These are phyloP conservation scores for Mortierella sp. DNA, from an alignment of 371 early-diverging fungal species.

Conservation along the genomic window DNA sequence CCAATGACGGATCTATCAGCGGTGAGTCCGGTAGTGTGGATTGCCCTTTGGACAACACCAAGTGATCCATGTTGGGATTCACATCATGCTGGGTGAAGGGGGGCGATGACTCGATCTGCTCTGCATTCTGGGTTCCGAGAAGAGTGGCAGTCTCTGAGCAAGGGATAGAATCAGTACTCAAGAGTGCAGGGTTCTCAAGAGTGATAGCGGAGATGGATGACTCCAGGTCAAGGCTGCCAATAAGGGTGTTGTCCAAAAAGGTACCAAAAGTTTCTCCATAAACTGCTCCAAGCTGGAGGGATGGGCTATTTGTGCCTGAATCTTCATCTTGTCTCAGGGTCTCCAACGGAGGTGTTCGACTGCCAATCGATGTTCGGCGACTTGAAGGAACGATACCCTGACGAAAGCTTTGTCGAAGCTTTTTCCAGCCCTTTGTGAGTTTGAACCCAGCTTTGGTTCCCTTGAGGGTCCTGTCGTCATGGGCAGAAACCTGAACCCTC, in stretches of 20 bases:
- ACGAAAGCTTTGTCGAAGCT: constrained; percentile 24
- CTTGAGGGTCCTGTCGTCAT: not conserved
- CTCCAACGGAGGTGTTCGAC: constrained; percentile 6
- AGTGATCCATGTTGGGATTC: not conserved
- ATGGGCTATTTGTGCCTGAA: not conserved
- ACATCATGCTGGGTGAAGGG: not conserved
- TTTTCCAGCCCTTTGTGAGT: constrained; percentile 30
- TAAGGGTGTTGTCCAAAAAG: not conserved
- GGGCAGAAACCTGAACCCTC: too few relatives aligned
- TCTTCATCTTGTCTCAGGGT: not conserved
- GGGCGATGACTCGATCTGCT: not conserved
- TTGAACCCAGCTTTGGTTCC: constrained; percentile 18
- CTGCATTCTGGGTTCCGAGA: constrained; percentile 5
- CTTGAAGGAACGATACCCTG: constrained; percentile 1
- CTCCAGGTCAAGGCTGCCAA: too few relatives aligned
- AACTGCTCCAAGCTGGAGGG: constrained; percentile 3
- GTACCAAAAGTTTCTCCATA: constrained; percentile 17
- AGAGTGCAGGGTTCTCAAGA: too few relatives aligned
- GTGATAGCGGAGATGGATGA: not conserved
- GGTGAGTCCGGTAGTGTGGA: too few relatives aligned
- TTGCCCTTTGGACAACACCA: not conserved
- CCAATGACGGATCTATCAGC: too few relatives aligned
- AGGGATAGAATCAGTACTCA: too few relatives aligned
- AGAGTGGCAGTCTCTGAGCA: too few relatives aligned
- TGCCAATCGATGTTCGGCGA: not conserved